Percentiles rank a stretch among this genome's conserved stretches.
Evolutionary conservation across 1,284 basidiomycete species (phyloP).

Genomic region (Ceratobasidium sp.): DNA sequence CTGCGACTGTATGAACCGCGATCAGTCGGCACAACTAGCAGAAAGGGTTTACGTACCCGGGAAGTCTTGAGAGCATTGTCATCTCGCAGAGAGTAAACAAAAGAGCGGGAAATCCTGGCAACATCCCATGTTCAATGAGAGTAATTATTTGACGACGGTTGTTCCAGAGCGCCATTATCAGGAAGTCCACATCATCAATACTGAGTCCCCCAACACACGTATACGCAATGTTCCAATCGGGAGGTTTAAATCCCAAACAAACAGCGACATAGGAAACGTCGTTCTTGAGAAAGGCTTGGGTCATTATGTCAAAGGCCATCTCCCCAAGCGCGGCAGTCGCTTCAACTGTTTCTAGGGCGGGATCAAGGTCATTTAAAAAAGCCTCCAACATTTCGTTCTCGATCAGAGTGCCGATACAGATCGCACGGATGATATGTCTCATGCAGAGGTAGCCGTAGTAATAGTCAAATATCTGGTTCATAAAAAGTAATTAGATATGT

Average conservation of each 20-base stretch:
- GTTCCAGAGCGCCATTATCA: conserved; percentile 18
- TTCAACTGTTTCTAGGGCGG: background rate
- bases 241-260: background rate
- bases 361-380: background rate
- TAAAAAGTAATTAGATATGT: background rate
- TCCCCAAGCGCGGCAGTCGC: background rate
- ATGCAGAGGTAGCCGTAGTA: conserved; percentile 29
- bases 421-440: conserved; percentile 22
- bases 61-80: background rate
- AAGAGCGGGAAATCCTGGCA: conserved; percentile 12
- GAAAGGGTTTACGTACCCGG: background rate
- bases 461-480: conserved; percentile 1
- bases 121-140: background rate
- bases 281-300: background rate
- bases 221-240: background rate
- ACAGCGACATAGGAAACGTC: background rate
- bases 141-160: background rate
- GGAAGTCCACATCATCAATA: conserved; percentile 10
- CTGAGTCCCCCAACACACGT: conserved; percentile 6
- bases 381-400: background rate
- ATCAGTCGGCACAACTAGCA: too few relatives aligned
- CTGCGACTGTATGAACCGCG: background rate
- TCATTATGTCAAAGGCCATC: background rate
- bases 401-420: conserved; percentile 10
- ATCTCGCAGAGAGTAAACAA: conserved; percentile 17